These are phyloP conservation scores for Erodium maritimum DNA, from an alignment of 345 rosid genomes.

Conservation along the genomic window DNA sequence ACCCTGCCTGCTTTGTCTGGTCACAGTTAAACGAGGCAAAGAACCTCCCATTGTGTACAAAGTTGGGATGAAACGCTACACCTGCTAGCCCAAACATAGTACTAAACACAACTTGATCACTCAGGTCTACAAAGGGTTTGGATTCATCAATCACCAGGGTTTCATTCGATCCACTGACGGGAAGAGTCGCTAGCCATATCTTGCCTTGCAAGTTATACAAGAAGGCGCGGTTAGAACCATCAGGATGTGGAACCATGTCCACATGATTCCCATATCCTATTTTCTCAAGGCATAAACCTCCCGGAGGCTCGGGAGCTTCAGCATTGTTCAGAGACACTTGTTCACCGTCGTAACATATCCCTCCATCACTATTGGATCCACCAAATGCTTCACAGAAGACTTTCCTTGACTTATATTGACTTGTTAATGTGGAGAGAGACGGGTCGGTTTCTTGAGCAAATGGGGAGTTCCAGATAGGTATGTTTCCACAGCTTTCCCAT, in stretches of 20 bases:
- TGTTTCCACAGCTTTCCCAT: too few relatives aligned
- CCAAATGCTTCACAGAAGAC: neutral
- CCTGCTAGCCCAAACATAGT: neutral
- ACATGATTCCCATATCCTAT: neutral
- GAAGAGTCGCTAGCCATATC: neutral
- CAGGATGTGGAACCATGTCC: neutral
- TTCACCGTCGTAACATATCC: neutral
- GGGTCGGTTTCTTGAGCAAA: neutral
- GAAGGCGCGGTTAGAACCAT: neutral
- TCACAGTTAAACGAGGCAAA: conserved; percentile 18
- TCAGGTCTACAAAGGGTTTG: neutral
- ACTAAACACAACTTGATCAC: neutral
- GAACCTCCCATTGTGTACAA: neutral
- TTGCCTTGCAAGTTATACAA: neutral
- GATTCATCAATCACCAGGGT: neutral
- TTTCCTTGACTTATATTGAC: neutral
- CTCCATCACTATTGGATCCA: neutral
- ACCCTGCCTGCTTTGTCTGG: conserved; percentile 23
- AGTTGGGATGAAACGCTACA: neutral
- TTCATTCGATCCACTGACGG: neutral
- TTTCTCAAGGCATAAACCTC: neutral
- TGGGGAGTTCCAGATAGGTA: neutral
- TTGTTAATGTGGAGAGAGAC: neutral
- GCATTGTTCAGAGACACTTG: neutral
- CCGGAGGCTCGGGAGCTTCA: neutral